Percentiles rank a stretch among this genome's conserved stretches.
Conservation (phyloP, 805 yeast genomes). For the Candida parachauliodes region DNA sequence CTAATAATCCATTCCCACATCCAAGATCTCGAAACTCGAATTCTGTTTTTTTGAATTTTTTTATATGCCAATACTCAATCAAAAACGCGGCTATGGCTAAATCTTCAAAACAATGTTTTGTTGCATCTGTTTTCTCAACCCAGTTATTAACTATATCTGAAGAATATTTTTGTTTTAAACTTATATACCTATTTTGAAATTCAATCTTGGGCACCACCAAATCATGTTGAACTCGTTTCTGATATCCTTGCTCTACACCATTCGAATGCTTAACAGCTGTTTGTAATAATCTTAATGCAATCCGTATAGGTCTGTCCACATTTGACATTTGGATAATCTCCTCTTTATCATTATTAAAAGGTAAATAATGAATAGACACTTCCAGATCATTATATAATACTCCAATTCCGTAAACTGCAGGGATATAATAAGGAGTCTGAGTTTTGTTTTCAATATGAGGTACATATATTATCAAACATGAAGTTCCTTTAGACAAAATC, state of each 20-base stretch:
- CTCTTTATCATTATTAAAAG: constrained; percentile 38
- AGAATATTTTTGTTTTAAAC: constrained; percentile 79
- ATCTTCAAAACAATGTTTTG: constrained; percentile 94
- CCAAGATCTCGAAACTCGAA: constrained; percentile 86
- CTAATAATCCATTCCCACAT: constrained; percentile 90
- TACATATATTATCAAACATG: constrained; percentile 63
- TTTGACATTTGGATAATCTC: constrained; percentile 32
- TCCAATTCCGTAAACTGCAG: constrained; percentile 77
- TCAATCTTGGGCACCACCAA: constrained; percentile 74
- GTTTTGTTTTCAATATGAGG: constrained; percentile 65
- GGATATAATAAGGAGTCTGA: constrained; percentile 85
- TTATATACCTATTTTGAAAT: constrained; percentile 79
- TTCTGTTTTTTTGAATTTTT: constrained; percentile 37
- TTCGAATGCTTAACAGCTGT: constrained; percentile 81
- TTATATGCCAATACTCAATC: constrained; percentile 74
- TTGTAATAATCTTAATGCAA: constrained; percentile 72
- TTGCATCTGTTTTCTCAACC: constrained; percentile 94
- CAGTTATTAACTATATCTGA: constrained; percentile 70
- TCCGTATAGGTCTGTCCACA: constrained; percentile 67
- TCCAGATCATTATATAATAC: constrained; percentile 46
- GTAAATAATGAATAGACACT: constrained; percentile 73
- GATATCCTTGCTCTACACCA: constrained; percentile 82
- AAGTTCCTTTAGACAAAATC: constrained; percentile 32
- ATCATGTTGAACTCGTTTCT: constrained; percentile 86
- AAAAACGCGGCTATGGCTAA: constrained; percentile 92